Percentiles rank a stretch among this genome's conserved stretches.
Evolutionary conservation across 352 stramenopile species (phyloP).

Genomic region (Thraustochytrium sp.): DNA sequence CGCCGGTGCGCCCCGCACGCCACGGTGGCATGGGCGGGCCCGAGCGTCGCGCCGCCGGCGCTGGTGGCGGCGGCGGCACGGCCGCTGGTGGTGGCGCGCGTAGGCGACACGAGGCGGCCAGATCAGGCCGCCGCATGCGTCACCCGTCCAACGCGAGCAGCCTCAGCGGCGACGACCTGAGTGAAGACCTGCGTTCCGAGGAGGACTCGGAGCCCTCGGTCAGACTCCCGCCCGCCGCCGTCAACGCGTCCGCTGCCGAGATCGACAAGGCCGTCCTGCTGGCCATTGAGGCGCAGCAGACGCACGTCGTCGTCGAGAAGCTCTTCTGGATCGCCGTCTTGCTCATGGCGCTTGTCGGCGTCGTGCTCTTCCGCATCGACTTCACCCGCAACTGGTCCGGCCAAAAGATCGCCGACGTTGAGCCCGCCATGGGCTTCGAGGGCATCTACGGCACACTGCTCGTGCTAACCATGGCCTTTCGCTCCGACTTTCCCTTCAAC

Average conservation of each 20-base stretch:
- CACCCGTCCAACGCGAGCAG: not conserved
- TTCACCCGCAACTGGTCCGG: slow-evolving; percentile 39
- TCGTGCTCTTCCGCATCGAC: slow-evolving; percentile 36
- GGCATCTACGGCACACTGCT: slow-evolving; percentile 32
- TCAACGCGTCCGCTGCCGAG: slow-evolving; percentile 7
- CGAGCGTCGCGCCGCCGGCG: too few species aligned
- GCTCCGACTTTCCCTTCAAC: slow-evolving; percentile 43
- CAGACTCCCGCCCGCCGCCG: not conserved
- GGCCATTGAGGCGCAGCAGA: slow-evolving; percentile 38
- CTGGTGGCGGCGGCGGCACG: not conserved
- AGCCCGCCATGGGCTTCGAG: slow-evolving; percentile 37
- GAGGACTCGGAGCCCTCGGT: not conserved
- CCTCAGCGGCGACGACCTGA: not conserved
- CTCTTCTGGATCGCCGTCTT: slow-evolving; percentile 34
- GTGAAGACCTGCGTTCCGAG: not conserved
- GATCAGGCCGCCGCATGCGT: not conserved
- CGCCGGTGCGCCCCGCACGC: too few species aligned
- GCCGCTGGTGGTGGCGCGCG: too few species aligned
- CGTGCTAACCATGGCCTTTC: slow-evolving; percentile 42
- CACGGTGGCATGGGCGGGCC: too few species aligned
- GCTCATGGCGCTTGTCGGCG: slow-evolving; percentile 23
- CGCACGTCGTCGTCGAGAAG: slow-evolving; percentile 36
- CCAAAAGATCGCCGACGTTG: slow-evolving; percentile 23
- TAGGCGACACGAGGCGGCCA: not conserved
- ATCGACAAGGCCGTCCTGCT: slow-evolving; percentile 38